These are phyloP conservation scores for Stylonectria norvegica DNA, from an alignment of 2,329 filamentous ascomycete species.

Conservation along the genomic window DNA sequence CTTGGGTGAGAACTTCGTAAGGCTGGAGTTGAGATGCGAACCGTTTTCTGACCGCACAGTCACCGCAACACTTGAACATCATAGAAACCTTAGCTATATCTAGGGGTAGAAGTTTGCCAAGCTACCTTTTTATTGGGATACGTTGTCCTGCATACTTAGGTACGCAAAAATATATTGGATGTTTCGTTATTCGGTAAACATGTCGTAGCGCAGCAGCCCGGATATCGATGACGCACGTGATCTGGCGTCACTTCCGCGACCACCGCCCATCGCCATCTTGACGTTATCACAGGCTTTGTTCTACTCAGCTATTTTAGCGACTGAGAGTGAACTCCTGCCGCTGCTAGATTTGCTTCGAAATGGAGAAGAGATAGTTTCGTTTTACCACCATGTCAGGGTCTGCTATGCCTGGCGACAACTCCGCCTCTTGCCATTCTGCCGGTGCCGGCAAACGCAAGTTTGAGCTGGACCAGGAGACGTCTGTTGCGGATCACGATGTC, in stretches of 20 bases:
- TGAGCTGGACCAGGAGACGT: slow-evolving; percentile 6
- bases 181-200: too few relatives aligned
- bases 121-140: not conserved
- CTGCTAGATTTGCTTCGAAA: not conserved
- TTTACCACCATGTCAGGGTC: slow-evolving; percentile 6
- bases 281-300: not conserved
- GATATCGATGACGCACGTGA: slow-evolving; percentile 33
- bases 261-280: not conserved
- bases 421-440: not conserved
- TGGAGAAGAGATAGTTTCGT: slow-evolving; percentile 6
- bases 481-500: slow-evolving; percentile 8
- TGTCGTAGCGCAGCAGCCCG: too few relatives aligned
- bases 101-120: too few relatives aligned
- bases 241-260: slow-evolving; percentile 36
- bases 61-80: too few relatives aligned
- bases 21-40: slow-evolving; percentile 5
- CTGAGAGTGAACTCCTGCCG: too few relatives aligned
- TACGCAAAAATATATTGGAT: not conserved
- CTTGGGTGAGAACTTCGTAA: slow-evolving; percentile 1
- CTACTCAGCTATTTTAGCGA: not conserved
- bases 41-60: not conserved
- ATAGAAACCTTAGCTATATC: too few relatives aligned
- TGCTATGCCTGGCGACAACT: not conserved
- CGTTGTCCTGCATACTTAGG: not conserved
- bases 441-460: slow-evolving; percentile 22